Evolutionary conservation across 305 asterid species (phyloP).

Genomic region (Plantago lanceolata): DNA sequence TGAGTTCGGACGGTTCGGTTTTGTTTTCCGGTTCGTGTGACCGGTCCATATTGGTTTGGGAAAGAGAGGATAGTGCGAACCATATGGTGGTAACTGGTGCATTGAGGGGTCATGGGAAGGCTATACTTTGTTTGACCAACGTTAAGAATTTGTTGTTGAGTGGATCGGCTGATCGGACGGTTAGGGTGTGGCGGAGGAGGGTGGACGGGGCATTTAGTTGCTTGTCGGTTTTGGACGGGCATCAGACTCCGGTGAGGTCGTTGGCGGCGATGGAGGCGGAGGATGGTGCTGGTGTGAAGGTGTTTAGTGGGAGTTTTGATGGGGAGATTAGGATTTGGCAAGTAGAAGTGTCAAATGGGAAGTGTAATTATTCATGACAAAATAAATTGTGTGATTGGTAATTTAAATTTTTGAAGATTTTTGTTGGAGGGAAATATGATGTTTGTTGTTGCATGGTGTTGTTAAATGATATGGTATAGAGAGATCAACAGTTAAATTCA

Average conservation of each 20-base stretch:
- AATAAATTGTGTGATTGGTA: not conserved
- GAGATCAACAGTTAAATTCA: too few relatives aligned
- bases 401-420: not conserved
- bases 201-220: conserved; percentile 53
- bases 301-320: conserved; percentile 77
- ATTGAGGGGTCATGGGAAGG: conserved; percentile 63
- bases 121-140: conserved; percentile 54
- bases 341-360: conserved; percentile 29
- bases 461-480: too few relatives aligned
- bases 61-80: conserved; percentile 65
- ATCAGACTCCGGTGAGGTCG: conserved; percentile 66
- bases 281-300: conserved; percentile 40
- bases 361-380: not conserved
- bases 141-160: conserved; percentile 56
- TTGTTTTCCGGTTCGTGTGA: conserved; percentile 79
- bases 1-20: conserved; percentile 52
- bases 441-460: too few relatives aligned
- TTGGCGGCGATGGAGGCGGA: conserved; percentile 37
- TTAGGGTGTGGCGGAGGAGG: conserved; percentile 69
- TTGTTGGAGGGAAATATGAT: too few relatives aligned
- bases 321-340: conserved; percentile 77
- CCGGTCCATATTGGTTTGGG: conserved; percentile 86
- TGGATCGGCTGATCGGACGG: conserved; percentile 81
- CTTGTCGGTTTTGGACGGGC: conserved; percentile 63
- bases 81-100: conserved; percentile 77